A percentile compares a stretch with the other conserved stretches of the same genome.
These are phyloP conservation scores for Glycine latifolia DNA, from an alignment of 306 rosid genomes.

Conservation along the genomic window DNA sequence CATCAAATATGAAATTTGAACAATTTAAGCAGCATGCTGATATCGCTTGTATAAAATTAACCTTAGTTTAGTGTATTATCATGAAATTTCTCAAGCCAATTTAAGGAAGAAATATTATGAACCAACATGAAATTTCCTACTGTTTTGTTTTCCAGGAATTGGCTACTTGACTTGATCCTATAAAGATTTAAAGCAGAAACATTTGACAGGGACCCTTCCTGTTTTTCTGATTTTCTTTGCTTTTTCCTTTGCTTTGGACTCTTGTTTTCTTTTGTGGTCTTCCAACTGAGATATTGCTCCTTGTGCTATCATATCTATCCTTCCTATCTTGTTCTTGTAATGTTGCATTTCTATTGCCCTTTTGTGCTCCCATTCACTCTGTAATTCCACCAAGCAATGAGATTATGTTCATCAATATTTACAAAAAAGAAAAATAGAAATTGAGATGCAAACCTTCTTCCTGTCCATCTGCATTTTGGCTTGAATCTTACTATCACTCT, in stretches of 20 bases:
- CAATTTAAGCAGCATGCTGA: no score
- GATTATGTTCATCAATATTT: constrained; percentile 35
- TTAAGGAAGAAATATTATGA: no score
- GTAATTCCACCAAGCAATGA: constrained; percentile 35
- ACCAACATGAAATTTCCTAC: neutral
- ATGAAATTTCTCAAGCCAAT: no score
- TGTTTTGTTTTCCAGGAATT: neutral
- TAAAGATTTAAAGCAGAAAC: constrained; percentile 66
- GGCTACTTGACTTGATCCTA: constrained; percentile 36
- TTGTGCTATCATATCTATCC: constrained; percentile 62
- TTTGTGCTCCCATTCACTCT: constrained; percentile 63
- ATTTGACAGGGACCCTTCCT: constrained; percentile 59
- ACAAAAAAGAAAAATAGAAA: neutral
- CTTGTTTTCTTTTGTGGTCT: constrained; percentile 69
- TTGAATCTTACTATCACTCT: constrained; percentile 67
- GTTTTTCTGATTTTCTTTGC: constrained; percentile 60
- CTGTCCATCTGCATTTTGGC: constrained; percentile 66
- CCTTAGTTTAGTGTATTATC: no score
- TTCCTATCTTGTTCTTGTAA: constrained; percentile 62
- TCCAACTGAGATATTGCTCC: constrained; percentile 68
- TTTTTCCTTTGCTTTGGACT: constrained; percentile 55
- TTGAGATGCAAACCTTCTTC: constrained; percentile 58
- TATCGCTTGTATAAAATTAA: no score
- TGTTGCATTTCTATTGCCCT: constrained; percentile 53
- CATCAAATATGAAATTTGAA: no score